These are phyloP conservation scores for Scleroderma bovista DNA, from an alignment of 768 basidiomycete species.

Conservation along the genomic window DNA sequence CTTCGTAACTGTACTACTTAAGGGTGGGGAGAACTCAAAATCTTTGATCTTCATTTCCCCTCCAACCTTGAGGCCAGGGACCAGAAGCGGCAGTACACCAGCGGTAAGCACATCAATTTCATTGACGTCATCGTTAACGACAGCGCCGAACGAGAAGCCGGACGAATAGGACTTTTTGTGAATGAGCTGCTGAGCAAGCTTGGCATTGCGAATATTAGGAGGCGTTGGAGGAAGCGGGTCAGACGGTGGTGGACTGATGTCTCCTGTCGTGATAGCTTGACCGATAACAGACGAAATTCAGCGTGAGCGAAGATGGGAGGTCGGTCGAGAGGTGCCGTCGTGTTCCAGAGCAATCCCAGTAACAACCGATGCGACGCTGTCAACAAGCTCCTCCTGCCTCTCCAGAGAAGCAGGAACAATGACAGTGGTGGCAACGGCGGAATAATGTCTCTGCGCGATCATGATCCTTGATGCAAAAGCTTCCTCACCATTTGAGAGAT, in stretches of 20 bases:
- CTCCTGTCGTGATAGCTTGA: slow-evolving; percentile 34
- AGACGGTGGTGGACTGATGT: slow-evolving; percentile 50
- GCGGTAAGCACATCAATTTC: slow-evolving; percentile 72
- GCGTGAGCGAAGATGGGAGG: slow-evolving; percentile 55
- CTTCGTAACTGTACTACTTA: slow-evolving; percentile 31
- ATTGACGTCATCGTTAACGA: slow-evolving; percentile 45
- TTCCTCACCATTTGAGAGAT: slow-evolving; percentile 47
- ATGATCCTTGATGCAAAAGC: slow-evolving; percentile 52
- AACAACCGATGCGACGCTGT: slow-evolving; percentile 19
- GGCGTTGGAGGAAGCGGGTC: slow-evolving; percentile 75
- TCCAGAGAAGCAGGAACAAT: slow-evolving; percentile 48
- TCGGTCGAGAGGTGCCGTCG: slow-evolving; percentile 18
- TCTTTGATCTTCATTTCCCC: slow-evolving; percentile 50
- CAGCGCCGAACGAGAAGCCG: slow-evolving; percentile 55
- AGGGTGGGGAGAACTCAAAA: slow-evolving; percentile 35
- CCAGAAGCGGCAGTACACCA: slow-evolving; percentile 58
- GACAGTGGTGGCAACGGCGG: slow-evolving; percentile 61
- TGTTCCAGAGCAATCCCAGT: slow-evolving; percentile 30
- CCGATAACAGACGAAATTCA: slow-evolving; percentile 49
- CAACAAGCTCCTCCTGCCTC: slow-evolving; percentile 13
- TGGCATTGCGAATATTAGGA: slow-evolving; percentile 54
- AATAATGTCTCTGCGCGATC: slow-evolving; percentile 71
- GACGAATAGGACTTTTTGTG: slow-evolving; percentile 64
- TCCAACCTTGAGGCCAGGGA: slow-evolving; percentile 60
- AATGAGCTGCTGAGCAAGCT: slow-evolving; percentile 41